Percentiles rank a stretch among this genome's conserved stretches.
Evolutionary conservation across 148 eudicot genomes (phyloP).

Genomic region (Rhododendron mucronatum): DNA sequence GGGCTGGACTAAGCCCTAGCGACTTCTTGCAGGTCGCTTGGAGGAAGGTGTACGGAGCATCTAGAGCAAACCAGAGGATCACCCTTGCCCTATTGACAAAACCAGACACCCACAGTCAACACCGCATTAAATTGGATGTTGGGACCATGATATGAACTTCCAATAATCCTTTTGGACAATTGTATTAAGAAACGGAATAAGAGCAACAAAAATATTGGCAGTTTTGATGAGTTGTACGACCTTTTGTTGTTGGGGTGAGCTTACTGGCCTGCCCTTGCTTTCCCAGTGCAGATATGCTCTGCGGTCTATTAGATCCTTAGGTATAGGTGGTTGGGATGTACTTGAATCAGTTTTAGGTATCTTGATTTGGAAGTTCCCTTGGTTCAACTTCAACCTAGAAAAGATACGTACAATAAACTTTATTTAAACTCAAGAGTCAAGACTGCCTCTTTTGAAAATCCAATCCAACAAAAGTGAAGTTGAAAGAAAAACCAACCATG

Average conservation of each 20-base stretch:
- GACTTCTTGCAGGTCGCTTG: no score
- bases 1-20: no score
- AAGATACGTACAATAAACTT: not conserved
- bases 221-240: not conserved
- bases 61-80: no score
- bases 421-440: not conserved
- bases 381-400: conserved; percentile 15
- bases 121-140: not conserved
- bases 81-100: no score
- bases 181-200: not conserved
- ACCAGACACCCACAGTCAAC: not conserved
- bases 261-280: conserved; percentile 9
- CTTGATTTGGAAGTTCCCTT: conserved; percentile 15
- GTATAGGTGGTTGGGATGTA: conserved; percentile 7
- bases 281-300: conserved; percentile 2
- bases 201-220: not conserved
- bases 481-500: conserved; percentile 4
- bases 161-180: not conserved
- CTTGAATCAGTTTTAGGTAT: conserved; percentile 9
- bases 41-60: no score
- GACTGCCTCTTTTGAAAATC: not conserved
- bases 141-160: not conserved
- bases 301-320: conserved; percentile 6
- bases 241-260: conserved; percentile 11
- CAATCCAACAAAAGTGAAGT: not conserved